Evolutionary conservation across 768 basidiomycete species (phyloP), one percentile per base, ranked within the genome.

Genomic region (Kwoniella pini): DNA sequence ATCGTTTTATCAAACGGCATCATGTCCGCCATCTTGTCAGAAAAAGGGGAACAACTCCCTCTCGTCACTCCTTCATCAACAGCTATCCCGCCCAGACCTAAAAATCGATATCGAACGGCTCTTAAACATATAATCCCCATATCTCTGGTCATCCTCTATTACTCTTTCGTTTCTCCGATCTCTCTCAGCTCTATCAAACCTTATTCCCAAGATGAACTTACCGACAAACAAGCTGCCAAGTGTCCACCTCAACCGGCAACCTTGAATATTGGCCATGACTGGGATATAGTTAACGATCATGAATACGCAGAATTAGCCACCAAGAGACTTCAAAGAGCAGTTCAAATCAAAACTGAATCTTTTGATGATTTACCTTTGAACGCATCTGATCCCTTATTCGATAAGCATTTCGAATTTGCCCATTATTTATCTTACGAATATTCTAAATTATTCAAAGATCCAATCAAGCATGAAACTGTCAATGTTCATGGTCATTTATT

Each of bases 401-500:
- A 75, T 36, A 72, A 68, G 27, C 71, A 71, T 40, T 63, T 57
- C 54, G 61, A 64, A 3, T 75, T 78, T 39, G 61, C 66, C 11
- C 46, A 68, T 31, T 76, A 67, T 60, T 54, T 78, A 48, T 63
- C 72, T 26, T 54, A 54, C 9, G 75, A 76, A 42, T 76, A 55
- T 51, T 67, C 75, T n/a, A 64, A 71, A 39, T 33, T 70, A 13
- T 76, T 63, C 53, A 57, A 60, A 38, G 50, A 33, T 13, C 61
- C 62, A 2, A 80, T 90, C 43, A 70, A 81, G 28, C 81, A 88
- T 60, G 86, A 85, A 9, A 86, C 85, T 66, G 84, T 92, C 68
- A 90, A 90, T 74, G 88, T 85, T 0, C 88, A 88, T 66, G 89
- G 84, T 0, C 81, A 90, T n/a, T 75, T 90, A 7, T 88, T 85